Evolutionary conservation across 2,329 filamentous ascomycete genomes (phyloP).

Genomic region (Cylindrodendrum hubeiense): DNA sequence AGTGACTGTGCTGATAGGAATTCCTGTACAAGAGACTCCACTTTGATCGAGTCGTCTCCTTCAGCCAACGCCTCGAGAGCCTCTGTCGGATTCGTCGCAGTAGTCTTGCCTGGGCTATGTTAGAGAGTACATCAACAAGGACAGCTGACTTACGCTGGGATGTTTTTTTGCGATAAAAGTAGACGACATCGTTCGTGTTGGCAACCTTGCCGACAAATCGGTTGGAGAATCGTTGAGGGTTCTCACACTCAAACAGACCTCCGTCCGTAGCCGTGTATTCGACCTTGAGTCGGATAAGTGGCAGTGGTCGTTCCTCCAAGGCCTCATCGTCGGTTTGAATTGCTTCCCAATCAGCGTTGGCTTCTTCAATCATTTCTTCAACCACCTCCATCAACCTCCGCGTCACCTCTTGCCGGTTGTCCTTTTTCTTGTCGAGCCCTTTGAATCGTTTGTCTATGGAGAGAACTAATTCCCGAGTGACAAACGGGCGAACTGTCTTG

Average conservation of each 20-base stretch:
- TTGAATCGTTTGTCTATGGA: conserved; percentile 82
- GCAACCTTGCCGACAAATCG: conserved; percentile 91
- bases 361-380: conserved; percentile 88
- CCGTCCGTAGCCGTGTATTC: conserved; percentile 90
- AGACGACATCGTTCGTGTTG: conserved; percentile 93
- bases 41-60: conserved; percentile 78
- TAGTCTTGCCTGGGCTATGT: conserved; percentile 45
- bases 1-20: conserved; percentile 89
- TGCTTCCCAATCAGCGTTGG: conserved; percentile 82
- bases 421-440: conserved; percentile 81
- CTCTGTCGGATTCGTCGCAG: conserved; percentile 70
- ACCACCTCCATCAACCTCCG: conserved; percentile 82
- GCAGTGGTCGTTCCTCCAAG: conserved; percentile 75
- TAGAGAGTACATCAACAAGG: background rate
- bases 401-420: conserved; percentile 86
- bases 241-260: conserved; percentile 89
- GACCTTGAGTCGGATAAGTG: conserved; percentile 89
- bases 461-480: conserved; percentile 85
- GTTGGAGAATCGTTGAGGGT: conserved; percentile 95
- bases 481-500: conserved; percentile 90
- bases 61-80: conserved; percentile 66
- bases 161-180: conserved; percentile 93
- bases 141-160: conserved; percentile 46
- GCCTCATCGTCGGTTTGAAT: conserved; percentile 77
- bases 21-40: conserved; percentile 89